Percentiles rank a stretch among this genome's conserved stretches.
Conservation (phyloP, 306 rosid genomes). For the Mimosa bimucronata region DNA sequence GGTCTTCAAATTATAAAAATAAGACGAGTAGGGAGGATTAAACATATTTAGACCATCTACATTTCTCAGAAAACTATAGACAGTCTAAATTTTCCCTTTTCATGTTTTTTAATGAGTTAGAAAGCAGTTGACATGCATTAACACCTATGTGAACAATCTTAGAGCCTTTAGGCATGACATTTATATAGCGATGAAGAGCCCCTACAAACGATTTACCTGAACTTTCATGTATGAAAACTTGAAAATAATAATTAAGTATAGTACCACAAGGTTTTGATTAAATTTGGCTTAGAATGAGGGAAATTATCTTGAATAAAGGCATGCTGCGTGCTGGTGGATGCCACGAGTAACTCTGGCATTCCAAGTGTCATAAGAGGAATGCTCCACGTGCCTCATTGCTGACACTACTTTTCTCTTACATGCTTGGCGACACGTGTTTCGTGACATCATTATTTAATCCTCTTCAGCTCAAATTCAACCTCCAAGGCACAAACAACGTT, state of each 20-base stretch:
- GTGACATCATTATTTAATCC: not conserved
- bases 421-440: not conserved
- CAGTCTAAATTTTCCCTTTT: no score
- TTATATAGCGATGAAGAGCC: no score
- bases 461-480: not conserved
- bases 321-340: not conserved
- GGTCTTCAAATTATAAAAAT: no score
- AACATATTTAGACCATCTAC: no score
- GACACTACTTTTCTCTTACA: not conserved
- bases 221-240: no score
- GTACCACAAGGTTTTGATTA: not conserved
- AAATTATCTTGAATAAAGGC: not conserved
- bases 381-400: not conserved
- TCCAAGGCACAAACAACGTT: not conserved
- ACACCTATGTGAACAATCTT: no score
- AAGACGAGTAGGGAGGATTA: no score
- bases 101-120: no score
- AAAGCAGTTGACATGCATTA: no score
- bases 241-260: not conserved
- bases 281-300: not conserved
- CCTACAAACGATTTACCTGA: no score
- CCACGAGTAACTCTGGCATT: not conserved
- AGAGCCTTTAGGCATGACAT: no score
- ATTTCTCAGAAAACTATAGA: no score
- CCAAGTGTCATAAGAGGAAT: not conserved